These are phyloP conservation scores for Suillus sp. DNA, from an alignment of 768 basidiomycete genomes.

Conservation along the genomic window DNA sequence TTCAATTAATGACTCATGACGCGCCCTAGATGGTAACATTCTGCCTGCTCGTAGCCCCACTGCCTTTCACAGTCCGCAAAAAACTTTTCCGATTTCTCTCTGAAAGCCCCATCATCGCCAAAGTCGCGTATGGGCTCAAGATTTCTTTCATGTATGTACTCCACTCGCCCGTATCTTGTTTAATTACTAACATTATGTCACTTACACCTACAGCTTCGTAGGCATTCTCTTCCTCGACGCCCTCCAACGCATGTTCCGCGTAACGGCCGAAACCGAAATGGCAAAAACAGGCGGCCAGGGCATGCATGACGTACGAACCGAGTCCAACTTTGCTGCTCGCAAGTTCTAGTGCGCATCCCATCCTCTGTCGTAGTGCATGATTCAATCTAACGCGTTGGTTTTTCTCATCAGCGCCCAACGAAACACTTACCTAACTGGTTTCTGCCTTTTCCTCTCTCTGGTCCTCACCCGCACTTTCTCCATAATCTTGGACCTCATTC, in stretches of 20 bases:
- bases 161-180: not conserved
- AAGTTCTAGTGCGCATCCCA: conserved; percentile 80
- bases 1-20: not conserved
- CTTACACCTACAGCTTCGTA: conserved; percentile 61
- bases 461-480: conserved; percentile 92
- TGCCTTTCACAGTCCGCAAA: conserved; percentile 78
- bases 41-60: conserved; percentile 78
- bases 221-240: conserved; percentile 89
- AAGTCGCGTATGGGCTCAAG: conserved; percentile 88
- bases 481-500: conserved; percentile 89
- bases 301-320: conserved; percentile 65
- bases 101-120: conserved; percentile 71
- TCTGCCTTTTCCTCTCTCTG: conserved; percentile 93
- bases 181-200: not conserved
- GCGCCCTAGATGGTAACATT: conserved; percentile 74
- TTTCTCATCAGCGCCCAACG: conserved; percentile 65
- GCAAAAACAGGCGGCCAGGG: conserved; percentile 57
- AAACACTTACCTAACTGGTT: conserved; percentile 91
- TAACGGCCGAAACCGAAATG: conserved; percentile 68
- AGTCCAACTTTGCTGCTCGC: conserved; percentile 87
- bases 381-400: not conserved
- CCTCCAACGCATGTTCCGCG: conserved; percentile 87
- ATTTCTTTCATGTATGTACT: conserved; percentile 85
- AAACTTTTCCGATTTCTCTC: conserved; percentile 71
- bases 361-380: not conserved